These are phyloP conservation scores for Carex littledalei DNA, from an alignment of 176 grass and related monocot species.

Conservation along the genomic window DNA sequence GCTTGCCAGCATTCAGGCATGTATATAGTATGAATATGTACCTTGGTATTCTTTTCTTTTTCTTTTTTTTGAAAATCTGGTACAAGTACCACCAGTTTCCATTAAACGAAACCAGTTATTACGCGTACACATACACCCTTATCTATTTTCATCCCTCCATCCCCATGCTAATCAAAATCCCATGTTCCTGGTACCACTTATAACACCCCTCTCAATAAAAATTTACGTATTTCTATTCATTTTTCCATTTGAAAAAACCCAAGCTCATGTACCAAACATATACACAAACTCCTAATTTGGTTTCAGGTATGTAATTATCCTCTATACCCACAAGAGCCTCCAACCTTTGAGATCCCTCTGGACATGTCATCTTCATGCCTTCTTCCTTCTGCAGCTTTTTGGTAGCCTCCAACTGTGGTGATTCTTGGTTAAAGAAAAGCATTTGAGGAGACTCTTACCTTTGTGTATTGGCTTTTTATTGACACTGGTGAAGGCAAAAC, in stretches of 20 bases:
- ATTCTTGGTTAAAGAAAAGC: constrained; percentile 1
- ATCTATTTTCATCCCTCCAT: not conserved
- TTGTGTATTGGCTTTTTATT: constrained; percentile 44
- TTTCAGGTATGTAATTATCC: not conserved
- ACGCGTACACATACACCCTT: not conserved
- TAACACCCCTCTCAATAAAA: not conserved
- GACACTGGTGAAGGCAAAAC: constrained; percentile 38
- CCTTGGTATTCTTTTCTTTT: not conserved
- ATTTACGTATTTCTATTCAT: not conserved
- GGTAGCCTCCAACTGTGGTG: not conserved
- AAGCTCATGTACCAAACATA: not conserved
- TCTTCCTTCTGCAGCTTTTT: not conserved
- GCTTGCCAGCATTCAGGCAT: not conserved
- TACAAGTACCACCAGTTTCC: not conserved
- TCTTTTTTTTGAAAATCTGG: not conserved
- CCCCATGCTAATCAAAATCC: not conserved
- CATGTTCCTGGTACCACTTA: not conserved
- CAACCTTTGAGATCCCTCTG: not conserved
- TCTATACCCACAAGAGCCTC: not conserved
- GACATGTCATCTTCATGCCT: constrained; percentile 1
- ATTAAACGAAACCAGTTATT: not conserved
- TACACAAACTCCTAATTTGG: not conserved
- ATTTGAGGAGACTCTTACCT: constrained; percentile 37
- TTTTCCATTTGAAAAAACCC: not conserved
- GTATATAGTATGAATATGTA: not conserved